phyloP scores from a whole-genome alignment of 1,284 basidiomycete species.

The Exsudoporus floridanus region DNA sequence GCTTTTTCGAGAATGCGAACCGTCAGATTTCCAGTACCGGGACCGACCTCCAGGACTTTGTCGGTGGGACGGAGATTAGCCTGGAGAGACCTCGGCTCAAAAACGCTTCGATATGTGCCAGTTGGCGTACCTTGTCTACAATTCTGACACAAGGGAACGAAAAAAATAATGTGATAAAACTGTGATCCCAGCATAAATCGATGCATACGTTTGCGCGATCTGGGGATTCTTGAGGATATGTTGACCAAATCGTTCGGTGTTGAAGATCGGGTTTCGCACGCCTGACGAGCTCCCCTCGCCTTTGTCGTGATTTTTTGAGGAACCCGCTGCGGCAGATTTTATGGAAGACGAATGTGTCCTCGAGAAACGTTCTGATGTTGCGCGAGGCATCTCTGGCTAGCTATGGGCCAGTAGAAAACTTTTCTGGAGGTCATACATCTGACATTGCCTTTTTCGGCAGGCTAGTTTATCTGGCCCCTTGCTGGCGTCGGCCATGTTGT shows the following conservation, averaged over 20 bases:
- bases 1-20: conserved; percentile 93
- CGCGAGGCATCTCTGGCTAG: conserved; percentile 76
- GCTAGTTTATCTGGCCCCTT: background rate
- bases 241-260: conserved; percentile 93
- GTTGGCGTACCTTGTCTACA: conserved; percentile 61
- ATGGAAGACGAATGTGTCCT: conserved; percentile 72
- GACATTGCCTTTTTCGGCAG: conserved; percentile 13
- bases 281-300: conserved; percentile 45
- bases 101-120: background rate
- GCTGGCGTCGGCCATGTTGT: background rate
- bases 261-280: conserved; percentile 83
- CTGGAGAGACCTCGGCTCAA: conserved; percentile 39
- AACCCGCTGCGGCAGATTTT: conserved; percentile 43
- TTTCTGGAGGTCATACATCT: background rate
- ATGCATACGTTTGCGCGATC: conserved; percentile 80
- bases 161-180: conserved; percentile 12
- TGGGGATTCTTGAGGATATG: conserved; percentile 96
- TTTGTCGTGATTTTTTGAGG: conserved; percentile 38
- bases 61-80: conserved; percentile 94
- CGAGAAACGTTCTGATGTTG: conserved; percentile 81
- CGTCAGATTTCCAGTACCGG: conserved; percentile 97
- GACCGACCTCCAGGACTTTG: conserved; percentile 96
- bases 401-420: background rate
- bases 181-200: conserved; percentile 4
- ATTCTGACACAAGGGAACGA: conserved; percentile 49